Evolutionary conservation across 2,329 filamentous ascomycete species (phyloP), one percentile per base, ranked within the genome.

Genomic region (Trichoderma semiorbis): DNA sequence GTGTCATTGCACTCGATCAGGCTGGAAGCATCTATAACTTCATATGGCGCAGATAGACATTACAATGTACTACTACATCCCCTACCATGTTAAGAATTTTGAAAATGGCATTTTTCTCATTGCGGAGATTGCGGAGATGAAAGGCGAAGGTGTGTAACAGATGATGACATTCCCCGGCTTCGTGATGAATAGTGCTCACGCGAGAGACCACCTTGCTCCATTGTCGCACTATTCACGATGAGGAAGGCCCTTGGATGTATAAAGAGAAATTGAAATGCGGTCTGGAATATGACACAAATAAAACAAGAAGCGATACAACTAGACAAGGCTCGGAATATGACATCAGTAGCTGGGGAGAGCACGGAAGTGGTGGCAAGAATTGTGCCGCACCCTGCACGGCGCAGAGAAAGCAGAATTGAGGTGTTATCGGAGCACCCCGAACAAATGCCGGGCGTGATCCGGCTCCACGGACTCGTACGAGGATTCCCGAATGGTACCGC

Each of bases 31-130:
- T 62, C 67, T 53, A 39, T 24, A 50, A 34, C 28, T 63, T 55
- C 24, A 55, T 57, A 26, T 36, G 68, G 32, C 57, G 30, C 50
- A 70, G 68, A 70, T 70, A 70, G 68, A 64, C 32, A 57, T 34
- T 70, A 70, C 61, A 70, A 55, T 70, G 68, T 70, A 70, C 50
- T 63, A 69, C 39, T 69, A 62, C n/a, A 67, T 43, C 50, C 32
- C 21, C 64, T 58, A 67, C 24, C 14, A n/a, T 67, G 28, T 6
- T 30, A 24, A 39, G 14, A 28, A 28, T 55, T 6, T 39, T 16
- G 36, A 55, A 55, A 5, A n/a, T 28, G 18, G 4, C 16, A 53
- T 39, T 18, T 36, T 18, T 34, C 21, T 55, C 30, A 10, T 34
- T 36, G 30, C 3, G 47, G 47, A 24, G 47, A 10, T 34, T 36